Base-by-base conservation (phyloP, 1,139 yeast species). In the Nakaseomyces sp. region DNA sequence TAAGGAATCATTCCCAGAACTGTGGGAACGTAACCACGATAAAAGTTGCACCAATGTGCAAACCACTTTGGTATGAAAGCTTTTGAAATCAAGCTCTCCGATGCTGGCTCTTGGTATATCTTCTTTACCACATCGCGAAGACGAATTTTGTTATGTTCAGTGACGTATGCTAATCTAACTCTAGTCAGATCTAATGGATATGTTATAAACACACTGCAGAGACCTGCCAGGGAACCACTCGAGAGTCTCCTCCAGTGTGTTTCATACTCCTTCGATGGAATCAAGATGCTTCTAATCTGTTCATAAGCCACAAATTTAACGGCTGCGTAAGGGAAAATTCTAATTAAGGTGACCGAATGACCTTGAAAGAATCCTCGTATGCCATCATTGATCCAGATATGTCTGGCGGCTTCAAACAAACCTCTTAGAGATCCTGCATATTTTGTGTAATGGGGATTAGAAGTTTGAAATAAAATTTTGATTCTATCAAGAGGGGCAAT, bases 251-350 rank as follows among this genome's bases (percentile, higher is more conserved):
- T 73, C 25, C 75, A 68, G 1, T 84, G 86, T 0, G 95, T 86
- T 63, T 91, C 99, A 56, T 79, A 75, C 10, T 67, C 67, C 47
- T 77, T 81, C 44, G 73, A 69, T 1, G 96, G 96, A 42, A 91
- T 93, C 48, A 93, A 64, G 1, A 85, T 47, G 12, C 85, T 72
- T 49, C 99, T 67, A 43, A 89, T 78, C 63, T 91, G 98, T 66
- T 91, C 99, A 64, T 91, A 91, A 4, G 95, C 89, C n/a, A 93
- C 96, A 63, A 91, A 91, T 62, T 91, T 93, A 58, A 91, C 85
- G 13, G 96, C 95, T 3, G 98, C 97, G 62, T 91, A 91, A 1
- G 99, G 99, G 64, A 91, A 91, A 7, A 91, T 87, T 49, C 99
- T 72, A 37, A 89, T 64, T 42, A 91, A 68, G 0, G 98, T 91